phyloP scores from a whole-genome alignment of 2,329 filamentous ascomycete genomes.

The Fusarium udum region DNA sequence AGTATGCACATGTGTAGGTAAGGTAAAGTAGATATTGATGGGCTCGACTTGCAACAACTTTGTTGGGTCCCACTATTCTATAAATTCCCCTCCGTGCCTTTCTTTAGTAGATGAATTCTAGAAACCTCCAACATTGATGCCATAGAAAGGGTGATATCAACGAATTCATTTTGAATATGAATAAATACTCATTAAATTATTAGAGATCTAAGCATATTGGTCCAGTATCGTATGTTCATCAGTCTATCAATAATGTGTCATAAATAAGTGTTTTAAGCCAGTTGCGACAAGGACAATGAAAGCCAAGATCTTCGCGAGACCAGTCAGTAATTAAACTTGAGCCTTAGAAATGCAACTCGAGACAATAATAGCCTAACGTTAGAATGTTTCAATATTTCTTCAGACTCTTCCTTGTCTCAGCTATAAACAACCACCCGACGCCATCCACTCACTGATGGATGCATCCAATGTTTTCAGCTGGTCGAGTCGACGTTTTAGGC shows the following conservation, averaged over 20 bases:
- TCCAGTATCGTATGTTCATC: not conserved
- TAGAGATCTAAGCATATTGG: not conserved
- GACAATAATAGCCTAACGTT: not conserved
- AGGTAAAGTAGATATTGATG: not conserved
- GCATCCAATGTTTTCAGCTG: constrained; percentile 5
- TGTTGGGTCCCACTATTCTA: constrained; percentile 32
- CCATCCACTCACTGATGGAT: not conserved
- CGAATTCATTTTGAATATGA: not conserved
- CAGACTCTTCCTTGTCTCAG: constrained; percentile 1
- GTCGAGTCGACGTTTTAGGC: constrained; percentile 22
- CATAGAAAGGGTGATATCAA: not conserved
- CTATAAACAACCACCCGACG: not conserved
- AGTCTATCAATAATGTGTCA: not conserved
- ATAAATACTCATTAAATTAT: not conserved
- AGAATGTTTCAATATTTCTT: not conserved
- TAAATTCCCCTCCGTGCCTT: constrained; percentile 1
- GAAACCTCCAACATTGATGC: not conserved
- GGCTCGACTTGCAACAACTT: not conserved
- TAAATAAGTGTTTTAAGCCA: constrained; percentile 15
- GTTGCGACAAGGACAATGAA: not conserved
- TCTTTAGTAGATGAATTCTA: constrained; percentile 17
- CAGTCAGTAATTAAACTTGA: not conserved
- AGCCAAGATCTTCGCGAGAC: not conserved
- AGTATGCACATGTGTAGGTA: not conserved
- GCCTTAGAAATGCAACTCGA: not conserved